Evolutionary conservation across 495 filamentous ascomycete genomes (phyloP).

Genomic region (Talaromyces proteolyticus): DNA sequence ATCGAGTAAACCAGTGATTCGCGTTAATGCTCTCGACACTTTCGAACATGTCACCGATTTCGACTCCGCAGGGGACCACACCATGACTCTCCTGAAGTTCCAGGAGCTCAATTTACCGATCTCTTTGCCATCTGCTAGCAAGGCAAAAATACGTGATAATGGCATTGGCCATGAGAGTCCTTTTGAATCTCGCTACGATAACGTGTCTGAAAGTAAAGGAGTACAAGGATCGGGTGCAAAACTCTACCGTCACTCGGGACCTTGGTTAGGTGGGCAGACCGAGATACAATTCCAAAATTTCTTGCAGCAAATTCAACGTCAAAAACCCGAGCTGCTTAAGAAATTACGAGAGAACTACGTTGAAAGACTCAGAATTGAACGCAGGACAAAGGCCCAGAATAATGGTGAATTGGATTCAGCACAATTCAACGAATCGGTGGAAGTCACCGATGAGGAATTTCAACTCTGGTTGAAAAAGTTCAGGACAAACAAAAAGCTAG

Average conservation of each 20-base stretch:
- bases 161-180: conserved; percentile 34
- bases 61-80: conserved; percentile 75
- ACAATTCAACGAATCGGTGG: conserved; percentile 16
- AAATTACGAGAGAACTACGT: conserved; percentile 47
- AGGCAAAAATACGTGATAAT: neutral
- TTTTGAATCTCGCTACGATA: conserved; percentile 43
- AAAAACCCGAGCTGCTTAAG: conserved; percentile 54
- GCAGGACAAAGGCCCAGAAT: conserved; percentile 37
- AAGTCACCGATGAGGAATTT: conserved; percentile 57
- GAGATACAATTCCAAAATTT: conserved; percentile 66
- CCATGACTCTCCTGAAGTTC: conserved; percentile 77
- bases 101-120: conserved; percentile 72
- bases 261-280: conserved; percentile 73
- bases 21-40: conserved; percentile 71
- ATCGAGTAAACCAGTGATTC: conserved; percentile 63
- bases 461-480: conserved; percentile 53
- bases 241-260: conserved; percentile 51
- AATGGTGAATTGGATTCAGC: conserved; percentile 33
- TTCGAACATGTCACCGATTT: conserved; percentile 91
- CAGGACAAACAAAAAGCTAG: conserved; percentile 43
- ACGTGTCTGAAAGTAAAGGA: conserved; percentile 33
- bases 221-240: conserved; percentile 22
- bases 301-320: conserved; percentile 54
- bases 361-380: conserved; percentile 35
- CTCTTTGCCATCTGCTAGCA: conserved; percentile 33